Conservation (phyloP, 78 protist species). For the Speleostelium caveatum region DNA sequence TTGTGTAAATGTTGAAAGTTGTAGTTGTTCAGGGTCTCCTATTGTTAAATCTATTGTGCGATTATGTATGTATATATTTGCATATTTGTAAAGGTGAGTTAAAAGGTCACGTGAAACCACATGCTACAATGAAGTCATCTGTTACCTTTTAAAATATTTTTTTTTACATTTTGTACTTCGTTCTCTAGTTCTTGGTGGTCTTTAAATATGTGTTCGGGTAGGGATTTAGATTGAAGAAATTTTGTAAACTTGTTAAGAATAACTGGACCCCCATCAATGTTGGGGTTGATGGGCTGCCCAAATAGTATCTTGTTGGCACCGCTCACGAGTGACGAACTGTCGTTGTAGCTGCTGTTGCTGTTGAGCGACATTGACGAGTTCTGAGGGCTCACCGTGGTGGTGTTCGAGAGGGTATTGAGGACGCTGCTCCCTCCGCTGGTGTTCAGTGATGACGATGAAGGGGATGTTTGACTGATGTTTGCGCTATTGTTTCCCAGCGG, state of each 20-base stretch:
- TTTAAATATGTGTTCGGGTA: slow-evolving; percentile 39
- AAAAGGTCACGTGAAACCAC: neutral
- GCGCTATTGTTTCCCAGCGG: neutral
- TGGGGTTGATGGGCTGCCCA: slow-evolving; percentile 43
- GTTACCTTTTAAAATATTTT: slow-evolving; percentile 65
- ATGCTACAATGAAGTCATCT: neutral
- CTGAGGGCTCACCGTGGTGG: neutral
- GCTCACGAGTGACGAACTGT: neutral
- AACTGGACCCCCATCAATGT: slow-evolving; percentile 34
- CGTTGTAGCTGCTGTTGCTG: neutral
- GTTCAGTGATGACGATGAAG: neutral
- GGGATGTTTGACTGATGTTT: neutral
- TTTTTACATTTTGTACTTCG: slow-evolving; percentile 43
- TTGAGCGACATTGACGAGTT: neutral
- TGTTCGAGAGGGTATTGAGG: neutral
- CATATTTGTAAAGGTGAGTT: neutral
- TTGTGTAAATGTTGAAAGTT: slow-evolving; percentile 50
- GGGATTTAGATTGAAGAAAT: slow-evolving; percentile 19
- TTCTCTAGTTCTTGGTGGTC: slow-evolving; percentile 27
- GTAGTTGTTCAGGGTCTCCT: slow-evolving; percentile 61
- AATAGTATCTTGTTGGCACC: neutral
- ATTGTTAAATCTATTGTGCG: slow-evolving; percentile 20
- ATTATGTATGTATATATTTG: neutral
- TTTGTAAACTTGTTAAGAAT: slow-evolving; percentile 24
- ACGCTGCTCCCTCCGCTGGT: no score